A percentile compares a stretch with the other conserved stretches of the same genome.
These are phyloP conservation scores for Sphagnum tenellum DNA, from an alignment of 225 moss, liverwort and hornwort species.

Conservation along the genomic window DNA sequence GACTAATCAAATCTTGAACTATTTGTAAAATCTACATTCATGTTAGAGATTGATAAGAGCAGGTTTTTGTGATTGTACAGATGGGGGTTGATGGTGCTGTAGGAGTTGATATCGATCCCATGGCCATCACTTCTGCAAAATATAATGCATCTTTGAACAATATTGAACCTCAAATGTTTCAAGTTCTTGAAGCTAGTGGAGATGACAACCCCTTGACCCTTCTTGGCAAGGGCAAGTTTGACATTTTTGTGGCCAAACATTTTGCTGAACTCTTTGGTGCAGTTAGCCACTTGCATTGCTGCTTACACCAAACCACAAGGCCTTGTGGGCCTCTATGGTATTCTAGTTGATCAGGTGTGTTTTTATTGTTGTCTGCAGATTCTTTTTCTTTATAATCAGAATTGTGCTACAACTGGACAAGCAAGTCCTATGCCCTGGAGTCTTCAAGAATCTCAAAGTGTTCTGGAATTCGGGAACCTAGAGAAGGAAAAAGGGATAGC, in stretches of 20 bases:
- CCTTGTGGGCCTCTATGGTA: conserved; percentile 68
- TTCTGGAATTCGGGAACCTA: too few species aligned
- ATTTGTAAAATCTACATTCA: background rate
- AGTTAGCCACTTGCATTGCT: conserved; percentile 53
- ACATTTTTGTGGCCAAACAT: conserved; percentile 85
- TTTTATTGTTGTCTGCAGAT: background rate
- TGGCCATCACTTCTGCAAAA: conserved; percentile 70
- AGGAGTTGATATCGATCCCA: conserved; percentile 80
- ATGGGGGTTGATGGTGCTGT: conserved; percentile 70
- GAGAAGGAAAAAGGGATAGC: too few species aligned
- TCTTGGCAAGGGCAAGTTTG: conserved; percentile 30
- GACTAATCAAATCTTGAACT: background rate
- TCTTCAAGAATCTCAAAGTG: too few species aligned
- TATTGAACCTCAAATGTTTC: conserved; percentile 40
- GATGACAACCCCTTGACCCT: conserved; percentile 62
- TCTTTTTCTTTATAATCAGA: too few species aligned
- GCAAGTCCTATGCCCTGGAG: too few species aligned
- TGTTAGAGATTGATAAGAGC: background rate
- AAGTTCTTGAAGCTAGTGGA: conserved; percentile 52
- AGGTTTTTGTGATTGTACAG: conserved; percentile 15
- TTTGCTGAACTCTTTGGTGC: conserved; percentile 62
- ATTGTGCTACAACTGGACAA: background rate
- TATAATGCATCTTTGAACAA: conserved; percentile 83
- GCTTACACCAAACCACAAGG: conserved; percentile 73
- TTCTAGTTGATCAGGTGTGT: conserved; percentile 74